Evolutionary conservation across 2,329 filamentous ascomycete genomes (phyloP).

Genomic region (Aspergillus arachidicola): DNA sequence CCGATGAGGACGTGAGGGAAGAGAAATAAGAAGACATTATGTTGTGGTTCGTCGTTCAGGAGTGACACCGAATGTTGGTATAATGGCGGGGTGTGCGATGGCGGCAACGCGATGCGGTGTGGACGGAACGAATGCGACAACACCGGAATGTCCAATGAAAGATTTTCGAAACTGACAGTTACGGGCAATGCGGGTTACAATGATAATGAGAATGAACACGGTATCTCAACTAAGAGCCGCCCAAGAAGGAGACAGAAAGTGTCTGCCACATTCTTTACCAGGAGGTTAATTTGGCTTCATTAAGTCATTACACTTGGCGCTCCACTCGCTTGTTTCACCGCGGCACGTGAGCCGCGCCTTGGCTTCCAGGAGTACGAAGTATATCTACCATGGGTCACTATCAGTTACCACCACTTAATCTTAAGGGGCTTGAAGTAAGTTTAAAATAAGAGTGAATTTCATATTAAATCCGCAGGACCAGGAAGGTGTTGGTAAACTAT

Average conservation of each 20-base stretch:
- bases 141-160: not conserved
- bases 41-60: slow-evolving; percentile 13
- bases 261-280: not conserved
- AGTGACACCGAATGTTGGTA: slow-evolving; percentile 4
- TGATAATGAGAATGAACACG: not conserved
- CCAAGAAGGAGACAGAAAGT: not conserved
- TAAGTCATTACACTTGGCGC: slow-evolving; percentile 7
- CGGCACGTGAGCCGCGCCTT: slow-evolving; percentile 7
- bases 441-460: slow-evolving; percentile 1
- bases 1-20: slow-evolving; percentile 54
- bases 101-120: slow-evolving; percentile 5
- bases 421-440: not conserved
- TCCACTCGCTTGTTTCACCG: slow-evolving; percentile 8
- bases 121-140: slow-evolving; percentile 5
- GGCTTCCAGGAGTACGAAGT: not conserved
- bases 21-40: slow-evolving; percentile 81
- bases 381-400: not conserved
- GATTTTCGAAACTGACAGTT: not conserved
- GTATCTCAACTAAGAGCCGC: not conserved
- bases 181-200: not conserved
- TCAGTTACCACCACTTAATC: not conserved
- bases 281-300: slow-evolving; percentile 4
- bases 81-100: not conserved
- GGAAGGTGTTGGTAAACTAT: slow-evolving; percentile 19
- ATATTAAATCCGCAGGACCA: slow-evolving; percentile 10